These are phyloP conservation scores for Corchorus capsularis DNA, from an alignment of 345 rosid species.

Conservation along the genomic window DNA sequence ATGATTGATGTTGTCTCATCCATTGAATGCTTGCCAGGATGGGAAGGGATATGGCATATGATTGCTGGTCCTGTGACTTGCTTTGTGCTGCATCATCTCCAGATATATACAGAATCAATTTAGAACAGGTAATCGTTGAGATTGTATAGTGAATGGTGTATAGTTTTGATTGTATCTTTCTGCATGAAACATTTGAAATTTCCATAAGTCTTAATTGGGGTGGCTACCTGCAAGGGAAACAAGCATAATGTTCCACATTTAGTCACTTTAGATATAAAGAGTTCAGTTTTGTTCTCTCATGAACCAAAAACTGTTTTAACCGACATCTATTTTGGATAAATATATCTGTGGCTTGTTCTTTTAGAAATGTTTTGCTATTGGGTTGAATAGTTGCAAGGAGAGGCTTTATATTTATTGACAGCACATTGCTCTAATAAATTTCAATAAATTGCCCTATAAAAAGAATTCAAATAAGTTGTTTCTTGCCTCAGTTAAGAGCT, in stretches of 20 bases:
- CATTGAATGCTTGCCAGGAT: slow-evolving; percentile 48
- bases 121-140: slow-evolving; percentile 69
- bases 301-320: not conserved
- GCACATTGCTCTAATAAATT: not conserved
- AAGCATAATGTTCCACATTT: not conserved
- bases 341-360: not conserved
- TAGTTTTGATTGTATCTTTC: not conserved
- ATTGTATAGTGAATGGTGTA: not conserved
- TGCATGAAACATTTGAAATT: not conserved
- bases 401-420: not conserved
- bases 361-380: not conserved
- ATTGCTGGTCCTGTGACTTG: slow-evolving; percentile 94
- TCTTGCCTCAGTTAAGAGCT: not conserved
- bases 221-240: not conserved
- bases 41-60: slow-evolving; percentile 92
- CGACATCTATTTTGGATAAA: not conserved
- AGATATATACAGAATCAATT: slow-evolving; percentile 86
- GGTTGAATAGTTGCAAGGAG: slow-evolving; percentile 6
- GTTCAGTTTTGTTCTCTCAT: not conserved
- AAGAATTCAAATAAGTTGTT: not conserved
- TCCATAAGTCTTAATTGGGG: not conserved
- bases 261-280: not conserved
- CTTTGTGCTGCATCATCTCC: slow-evolving; percentile 98
- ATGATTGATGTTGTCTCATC: not conserved
- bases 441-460: not conserved